Percentiles rank a stretch among this genome's conserved stretches.
These are phyloP conservation scores for Candida tropicalis DNA, from an alignment of 1,139 yeast genomes.

Conservation along the genomic window DNA sequence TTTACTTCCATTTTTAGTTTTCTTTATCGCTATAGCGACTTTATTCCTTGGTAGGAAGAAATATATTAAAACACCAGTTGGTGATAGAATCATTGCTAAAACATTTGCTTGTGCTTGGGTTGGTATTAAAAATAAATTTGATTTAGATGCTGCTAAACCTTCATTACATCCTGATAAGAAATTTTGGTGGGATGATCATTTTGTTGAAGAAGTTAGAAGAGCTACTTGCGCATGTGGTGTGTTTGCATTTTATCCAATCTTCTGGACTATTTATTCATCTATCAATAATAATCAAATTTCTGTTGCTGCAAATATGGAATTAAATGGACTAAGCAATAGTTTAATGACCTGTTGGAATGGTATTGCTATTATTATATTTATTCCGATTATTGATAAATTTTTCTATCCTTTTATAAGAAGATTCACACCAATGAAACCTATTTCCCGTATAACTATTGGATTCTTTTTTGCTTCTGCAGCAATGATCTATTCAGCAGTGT, in stretches of 20 bases:
- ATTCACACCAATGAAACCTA: conserved; percentile 62
- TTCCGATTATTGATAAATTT: conserved; percentile 56
- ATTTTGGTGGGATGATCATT: conserved; percentile 59
- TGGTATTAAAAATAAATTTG: conserved; percentile 50
- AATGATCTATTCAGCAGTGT: conserved; percentile 80
- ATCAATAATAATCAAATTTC: not conserved
- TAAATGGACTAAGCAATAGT: conserved; percentile 66
- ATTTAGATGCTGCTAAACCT: conserved; percentile 58
- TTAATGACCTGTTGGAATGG: conserved; percentile 64
- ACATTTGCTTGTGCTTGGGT: conserved; percentile 52
- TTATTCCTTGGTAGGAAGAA: conserved; percentile 55
- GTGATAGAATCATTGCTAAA: conserved; percentile 61
- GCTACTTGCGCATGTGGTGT: conserved; percentile 63
- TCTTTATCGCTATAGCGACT: conserved; percentile 57
- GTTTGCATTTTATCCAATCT: conserved; percentile 31
- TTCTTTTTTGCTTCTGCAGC: conserved; percentile 69
- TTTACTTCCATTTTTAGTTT: conserved; percentile 63
- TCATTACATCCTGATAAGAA: conserved; percentile 41
- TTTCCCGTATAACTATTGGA: conserved; percentile 73
- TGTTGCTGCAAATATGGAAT: conserved; percentile 44
- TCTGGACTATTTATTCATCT: not conserved
- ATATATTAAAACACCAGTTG: conserved; percentile 62
- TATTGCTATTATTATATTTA: conserved; percentile 58
- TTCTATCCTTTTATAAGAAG: conserved; percentile 57
- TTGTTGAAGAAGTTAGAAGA: conserved; percentile 63